Evolutionary conservation across 2,329 filamentous ascomycete species (phyloP), one percentile per base, ranked within the genome.

Genomic region (Fusarium tjaetaba): DNA sequence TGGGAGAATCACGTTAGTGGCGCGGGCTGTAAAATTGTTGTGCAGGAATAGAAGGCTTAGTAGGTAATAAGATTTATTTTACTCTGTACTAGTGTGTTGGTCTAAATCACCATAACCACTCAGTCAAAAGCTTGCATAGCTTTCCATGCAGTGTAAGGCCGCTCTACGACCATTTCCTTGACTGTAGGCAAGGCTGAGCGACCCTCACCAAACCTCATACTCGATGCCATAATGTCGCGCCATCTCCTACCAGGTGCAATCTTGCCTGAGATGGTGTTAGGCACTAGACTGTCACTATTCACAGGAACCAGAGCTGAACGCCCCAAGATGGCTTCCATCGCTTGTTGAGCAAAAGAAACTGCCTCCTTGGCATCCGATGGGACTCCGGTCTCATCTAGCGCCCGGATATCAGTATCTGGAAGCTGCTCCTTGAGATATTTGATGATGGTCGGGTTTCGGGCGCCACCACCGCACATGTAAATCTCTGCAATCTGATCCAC

Each of bases 291-390:
- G 39, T 65, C 57, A 34, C 62, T 65, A 9, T 65, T 62, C 9
- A 65, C 18, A 5, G 62, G 62, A 46, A 65, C 57, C 26, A 65
- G n/a, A 3, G 62, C 62, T 11, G 62, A 84, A 14, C 88, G 83
- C 11, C 86, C 87, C 1, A 89, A 83, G n/a, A 90, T 77, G 11
- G 88, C 86, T 75, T 90, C 88, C 84, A 90, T 87, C 4, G 85
- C 88, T 79, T 89, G 87, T 84, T 87, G 88, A 11, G 89, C 88
- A 75, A 90, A 90, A 9, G 67, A 73, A 22, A 76, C 72, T 32
- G 88, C 87, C 76, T 90, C 88, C 77, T 90, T 90, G 11, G 88
- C 64, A 52, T 67, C 64, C 5, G 59, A 88, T 0, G 87, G 86
- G 53, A 91, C 84, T 22, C 88, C 88, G 3, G 87, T 86, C 58